These are phyloP conservation scores for Entelexis sorbosivorans DNA, from an alignment of 1,139 yeast species.

Conservation along the genomic window DNA sequence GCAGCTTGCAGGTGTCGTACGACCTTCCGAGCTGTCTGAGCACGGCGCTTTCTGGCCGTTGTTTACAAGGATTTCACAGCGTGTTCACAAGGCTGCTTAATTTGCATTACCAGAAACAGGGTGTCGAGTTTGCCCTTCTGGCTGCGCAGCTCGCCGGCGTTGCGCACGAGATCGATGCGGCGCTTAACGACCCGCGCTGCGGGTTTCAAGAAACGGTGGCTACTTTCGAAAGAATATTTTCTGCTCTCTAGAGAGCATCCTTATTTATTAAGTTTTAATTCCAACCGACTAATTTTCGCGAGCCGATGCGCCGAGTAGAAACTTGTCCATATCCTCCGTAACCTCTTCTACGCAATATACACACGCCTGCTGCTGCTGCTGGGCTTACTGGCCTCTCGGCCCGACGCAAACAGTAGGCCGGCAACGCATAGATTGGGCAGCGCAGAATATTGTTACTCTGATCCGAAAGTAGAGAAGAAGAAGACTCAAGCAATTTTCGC, in stretches of 20 bases:
- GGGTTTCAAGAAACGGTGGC: background rate
- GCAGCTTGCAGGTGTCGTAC: background rate
- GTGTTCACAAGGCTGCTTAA: background rate
- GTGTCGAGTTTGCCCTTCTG: background rate
- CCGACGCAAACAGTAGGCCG: no score
- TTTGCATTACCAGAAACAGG: background rate
- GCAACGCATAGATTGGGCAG: no score
- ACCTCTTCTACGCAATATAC: no score
- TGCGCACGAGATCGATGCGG: background rate
- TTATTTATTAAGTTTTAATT: no score
- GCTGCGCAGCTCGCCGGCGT: background rate
- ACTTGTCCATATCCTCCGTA: no score
- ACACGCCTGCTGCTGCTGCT: no score
- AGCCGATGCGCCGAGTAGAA: no score
- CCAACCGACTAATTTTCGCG: no score
- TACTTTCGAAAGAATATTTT: background rate
- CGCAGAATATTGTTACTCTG: no score
- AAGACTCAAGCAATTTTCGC: constrained; percentile 2
- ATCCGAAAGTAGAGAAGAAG: no score
- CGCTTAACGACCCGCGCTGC: background rate
- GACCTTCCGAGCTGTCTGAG: background rate
- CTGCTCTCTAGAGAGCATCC: no score
- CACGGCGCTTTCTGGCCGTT: background rate
- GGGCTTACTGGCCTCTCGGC: no score
- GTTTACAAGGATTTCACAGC: background rate